Conservation (phyloP, 257 asterid genomes). For the Solanum etuberosum region DNA sequence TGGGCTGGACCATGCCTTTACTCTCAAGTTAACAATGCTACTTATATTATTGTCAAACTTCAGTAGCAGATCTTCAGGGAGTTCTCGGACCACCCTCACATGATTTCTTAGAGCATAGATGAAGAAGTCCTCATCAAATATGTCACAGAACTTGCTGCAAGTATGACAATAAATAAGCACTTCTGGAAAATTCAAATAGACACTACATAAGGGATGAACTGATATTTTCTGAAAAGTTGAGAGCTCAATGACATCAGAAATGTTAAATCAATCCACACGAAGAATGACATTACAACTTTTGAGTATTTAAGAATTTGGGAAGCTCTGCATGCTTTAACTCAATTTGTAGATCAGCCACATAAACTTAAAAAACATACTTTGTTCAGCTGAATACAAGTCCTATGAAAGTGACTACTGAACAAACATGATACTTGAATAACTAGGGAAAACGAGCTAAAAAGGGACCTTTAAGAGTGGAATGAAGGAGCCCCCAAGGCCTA, state of each 20-base stretch:
- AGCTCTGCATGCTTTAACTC: neutral
- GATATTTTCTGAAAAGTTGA: neutral
- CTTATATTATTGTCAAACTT: constrained; percentile 69
- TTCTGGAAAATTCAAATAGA: neutral
- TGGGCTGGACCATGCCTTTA: constrained; percentile 95
- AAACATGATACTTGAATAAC: neutral
- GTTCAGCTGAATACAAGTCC: neutral
- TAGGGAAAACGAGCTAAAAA: neutral
- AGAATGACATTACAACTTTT: neutral
- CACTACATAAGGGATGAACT: neutral
- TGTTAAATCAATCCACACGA: neutral
- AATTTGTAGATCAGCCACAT: neutral
- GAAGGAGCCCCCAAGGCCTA: neutral
- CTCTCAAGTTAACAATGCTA: constrained; percentile 86
- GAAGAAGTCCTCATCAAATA: constrained; percentile 97
- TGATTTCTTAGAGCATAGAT: constrained; percentile 88
- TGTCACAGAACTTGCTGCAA: constrained; percentile 89
- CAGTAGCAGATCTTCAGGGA: constrained; percentile 75
- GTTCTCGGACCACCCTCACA: constrained; percentile 63
- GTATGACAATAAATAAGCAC: constrained; percentile 1
- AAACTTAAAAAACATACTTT: neutral
- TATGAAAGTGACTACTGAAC: neutral
- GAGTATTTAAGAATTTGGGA: neutral
- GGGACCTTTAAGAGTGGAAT: neutral
- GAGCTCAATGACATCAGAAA: neutral